These are phyloP conservation scores for Rutidosis leptorrhynchoides DNA, from an alignment of 129 eudicot species.

Conservation along the genomic window DNA sequence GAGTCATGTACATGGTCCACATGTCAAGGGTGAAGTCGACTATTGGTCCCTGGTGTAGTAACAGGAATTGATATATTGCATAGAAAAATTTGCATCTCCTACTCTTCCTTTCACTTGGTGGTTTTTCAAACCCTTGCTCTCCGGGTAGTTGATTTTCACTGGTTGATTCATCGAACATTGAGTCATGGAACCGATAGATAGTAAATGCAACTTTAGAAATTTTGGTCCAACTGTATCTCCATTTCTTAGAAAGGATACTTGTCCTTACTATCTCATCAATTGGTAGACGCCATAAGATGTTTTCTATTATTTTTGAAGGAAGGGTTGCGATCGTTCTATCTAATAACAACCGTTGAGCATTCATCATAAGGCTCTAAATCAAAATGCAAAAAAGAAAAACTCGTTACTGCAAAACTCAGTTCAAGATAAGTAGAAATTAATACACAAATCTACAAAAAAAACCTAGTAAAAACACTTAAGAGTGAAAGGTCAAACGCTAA, in stretches of 20 bases:
- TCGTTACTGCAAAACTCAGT: neutral
- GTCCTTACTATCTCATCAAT: conserved; percentile 11
- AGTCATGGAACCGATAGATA: neutral
- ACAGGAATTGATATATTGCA: conserved; percentile 14
- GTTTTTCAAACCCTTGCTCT: neutral
- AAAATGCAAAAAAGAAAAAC: neutral
- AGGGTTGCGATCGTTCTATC: conserved; percentile 15
- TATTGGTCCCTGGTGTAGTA: conserved; percentile 1
- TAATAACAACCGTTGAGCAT: neutral
- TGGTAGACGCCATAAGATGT: conserved; percentile 16
- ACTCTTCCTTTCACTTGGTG: neutral
- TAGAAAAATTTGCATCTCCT: neutral
- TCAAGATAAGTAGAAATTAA: neutral
- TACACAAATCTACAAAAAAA: too few species aligned
- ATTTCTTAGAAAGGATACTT: too few species aligned
- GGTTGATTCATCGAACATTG: neutral
- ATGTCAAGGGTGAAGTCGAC: too few species aligned
- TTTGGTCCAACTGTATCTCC: neutral
- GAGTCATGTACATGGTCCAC: too few species aligned
- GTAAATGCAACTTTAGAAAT: conserved; percentile 11
- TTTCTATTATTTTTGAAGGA: conserved; percentile 24
- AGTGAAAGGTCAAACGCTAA: too few species aligned
- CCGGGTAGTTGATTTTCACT: neutral
- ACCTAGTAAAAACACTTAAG: too few species aligned
- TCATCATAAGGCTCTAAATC: neutral